These are phyloP conservation scores for Chrysanthemum seticuspe DNA, from an alignment of 129 eudicot species.

Conservation along the genomic window DNA sequence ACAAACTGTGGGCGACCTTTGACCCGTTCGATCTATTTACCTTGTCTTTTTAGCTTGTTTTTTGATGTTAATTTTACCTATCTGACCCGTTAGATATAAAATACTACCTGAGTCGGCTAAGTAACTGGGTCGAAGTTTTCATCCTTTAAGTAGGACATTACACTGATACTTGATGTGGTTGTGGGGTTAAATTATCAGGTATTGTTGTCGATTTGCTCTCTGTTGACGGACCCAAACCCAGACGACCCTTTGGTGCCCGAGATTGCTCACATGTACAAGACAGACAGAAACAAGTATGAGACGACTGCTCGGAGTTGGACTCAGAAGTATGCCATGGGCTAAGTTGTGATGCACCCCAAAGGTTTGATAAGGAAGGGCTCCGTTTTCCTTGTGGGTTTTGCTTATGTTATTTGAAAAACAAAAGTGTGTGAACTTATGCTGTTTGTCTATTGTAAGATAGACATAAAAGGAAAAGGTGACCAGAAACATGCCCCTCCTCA, in stretches of 20 bases:
- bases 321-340: slow-evolving; percentile 48
- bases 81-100: background rate
- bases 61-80: background rate
- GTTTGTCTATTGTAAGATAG: slow-evolving; percentile 27
- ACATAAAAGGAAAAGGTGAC: slow-evolving; percentile 22
- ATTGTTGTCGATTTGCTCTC: slow-evolving; percentile 43
- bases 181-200: slow-evolving; percentile 22
- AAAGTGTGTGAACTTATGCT: slow-evolving; percentile 19
- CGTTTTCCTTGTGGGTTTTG: slow-evolving; percentile 23
- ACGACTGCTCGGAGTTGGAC: slow-evolving; percentile 50
- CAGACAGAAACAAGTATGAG: slow-evolving; percentile 41
- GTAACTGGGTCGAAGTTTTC: background rate
- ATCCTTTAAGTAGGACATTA: background rate
- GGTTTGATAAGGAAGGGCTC: slow-evolving; percentile 22
- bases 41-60: too few relatives aligned
- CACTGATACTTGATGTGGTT: background rate
- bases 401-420: slow-evolving; percentile 8
- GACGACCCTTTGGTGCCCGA: slow-evolving; percentile 48
- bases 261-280: slow-evolving; percentile 50
- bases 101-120: background rate
- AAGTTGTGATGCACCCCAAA: slow-evolving; percentile 9
- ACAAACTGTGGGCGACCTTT: too few relatives aligned
- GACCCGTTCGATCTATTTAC: background rate
- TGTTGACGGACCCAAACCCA: slow-evolving; percentile 45
- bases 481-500: slow-evolving; percentile 5